A percentile compares a stretch with the other conserved stretches of the same genome.
Evolutionary conservation across 2,329 filamentous ascomycete species (phyloP).

Genomic region (Trichoderma sp.): DNA sequence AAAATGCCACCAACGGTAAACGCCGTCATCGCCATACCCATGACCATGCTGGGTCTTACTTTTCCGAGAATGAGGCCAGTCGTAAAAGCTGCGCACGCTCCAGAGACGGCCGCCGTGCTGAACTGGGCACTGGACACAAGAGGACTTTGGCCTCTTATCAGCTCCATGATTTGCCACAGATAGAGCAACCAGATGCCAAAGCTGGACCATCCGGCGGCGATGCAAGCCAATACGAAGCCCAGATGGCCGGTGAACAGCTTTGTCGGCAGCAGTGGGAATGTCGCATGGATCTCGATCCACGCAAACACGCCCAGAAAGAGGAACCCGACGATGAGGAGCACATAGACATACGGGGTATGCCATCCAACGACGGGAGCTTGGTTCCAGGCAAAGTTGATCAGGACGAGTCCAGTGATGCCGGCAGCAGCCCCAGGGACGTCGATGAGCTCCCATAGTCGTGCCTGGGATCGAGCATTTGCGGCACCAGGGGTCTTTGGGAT

Average conservation of each 20-base stretch:
- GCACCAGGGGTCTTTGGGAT: constrained; percentile 30
- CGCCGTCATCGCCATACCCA: constrained; percentile 44
- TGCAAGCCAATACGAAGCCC: constrained; percentile 52
- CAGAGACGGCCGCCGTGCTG: constrained; percentile 36
- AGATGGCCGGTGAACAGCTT: constrained; percentile 9
- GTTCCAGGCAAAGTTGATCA: constrained; percentile 66
- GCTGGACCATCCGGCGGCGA: constrained; percentile 50
- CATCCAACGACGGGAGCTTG: constrained; percentile 60
- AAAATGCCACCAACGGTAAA: constrained; percentile 43
- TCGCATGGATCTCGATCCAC: constrained; percentile 45
- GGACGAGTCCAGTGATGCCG: constrained; percentile 54
- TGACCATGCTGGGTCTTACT: constrained; percentile 35
- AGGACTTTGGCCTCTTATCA: constrained; percentile 40
- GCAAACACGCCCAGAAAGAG: constrained; percentile 55
- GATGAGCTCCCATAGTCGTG: constrained; percentile 28
- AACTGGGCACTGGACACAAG: constrained; percentile 44
- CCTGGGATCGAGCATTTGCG: not conserved
- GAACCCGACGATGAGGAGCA: constrained; percentile 55
- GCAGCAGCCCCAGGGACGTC: constrained; percentile 38
- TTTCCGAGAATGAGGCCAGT: constrained; percentile 37
- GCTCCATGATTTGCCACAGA: constrained; percentile 47
- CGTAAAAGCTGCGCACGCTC: constrained; percentile 45
- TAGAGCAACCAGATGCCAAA: constrained; percentile 53
- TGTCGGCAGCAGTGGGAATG: constrained; percentile 10
- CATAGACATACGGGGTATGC: constrained; percentile 53